These are phyloP conservation scores for Musa troglodytarum DNA, from an alignment of 176 grass and related monocot species.

Conservation along the genomic window DNA sequence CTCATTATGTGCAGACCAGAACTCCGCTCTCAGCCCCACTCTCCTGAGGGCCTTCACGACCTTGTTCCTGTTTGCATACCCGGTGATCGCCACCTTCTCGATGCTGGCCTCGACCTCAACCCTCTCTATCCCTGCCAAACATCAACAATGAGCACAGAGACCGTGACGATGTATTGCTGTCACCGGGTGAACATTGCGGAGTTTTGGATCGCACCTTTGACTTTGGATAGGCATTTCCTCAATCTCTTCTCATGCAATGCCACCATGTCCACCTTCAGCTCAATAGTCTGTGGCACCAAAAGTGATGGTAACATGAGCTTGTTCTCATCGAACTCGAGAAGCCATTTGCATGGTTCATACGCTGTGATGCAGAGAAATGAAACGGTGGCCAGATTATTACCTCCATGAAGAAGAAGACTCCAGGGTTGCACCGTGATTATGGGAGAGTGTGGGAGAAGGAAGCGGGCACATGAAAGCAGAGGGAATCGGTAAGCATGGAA, in stretches of 20 bases:
- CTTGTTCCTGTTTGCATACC: conserved; percentile 88
- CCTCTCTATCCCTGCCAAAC: conserved; percentile 63
- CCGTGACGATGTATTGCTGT: too few relatives aligned
- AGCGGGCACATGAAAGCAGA: conserved; percentile 13
- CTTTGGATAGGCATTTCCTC: conserved; percentile 97
- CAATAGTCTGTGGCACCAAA: conserved; percentile 45
- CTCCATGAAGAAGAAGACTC: conserved; percentile 8
- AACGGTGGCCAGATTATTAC: neutral
- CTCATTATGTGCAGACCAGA: conserved; percentile 85
- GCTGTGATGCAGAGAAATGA: neutral
- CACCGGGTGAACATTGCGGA: too few relatives aligned
- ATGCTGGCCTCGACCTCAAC: conserved; percentile 89
- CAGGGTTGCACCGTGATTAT: neutral
- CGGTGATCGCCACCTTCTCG: conserved; percentile 86
- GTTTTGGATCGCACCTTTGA: conserved; percentile 54
- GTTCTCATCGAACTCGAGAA: neutral
- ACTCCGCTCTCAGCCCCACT: conserved; percentile 82
- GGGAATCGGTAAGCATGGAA: neutral
- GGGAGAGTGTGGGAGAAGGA: neutral
- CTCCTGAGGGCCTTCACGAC: conserved; percentile 88
- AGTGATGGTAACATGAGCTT: neutral
- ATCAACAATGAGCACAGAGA: neutral
- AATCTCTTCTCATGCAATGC: conserved; percentile 91
- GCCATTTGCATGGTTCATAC: neutral
- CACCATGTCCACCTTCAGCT: conserved; percentile 99